A percentile compares a stretch with the other conserved stretches of the same genome.
phyloP scores from a whole-genome alignment of 805 yeast genomes.

The Yarrowia sp. region DNA sequence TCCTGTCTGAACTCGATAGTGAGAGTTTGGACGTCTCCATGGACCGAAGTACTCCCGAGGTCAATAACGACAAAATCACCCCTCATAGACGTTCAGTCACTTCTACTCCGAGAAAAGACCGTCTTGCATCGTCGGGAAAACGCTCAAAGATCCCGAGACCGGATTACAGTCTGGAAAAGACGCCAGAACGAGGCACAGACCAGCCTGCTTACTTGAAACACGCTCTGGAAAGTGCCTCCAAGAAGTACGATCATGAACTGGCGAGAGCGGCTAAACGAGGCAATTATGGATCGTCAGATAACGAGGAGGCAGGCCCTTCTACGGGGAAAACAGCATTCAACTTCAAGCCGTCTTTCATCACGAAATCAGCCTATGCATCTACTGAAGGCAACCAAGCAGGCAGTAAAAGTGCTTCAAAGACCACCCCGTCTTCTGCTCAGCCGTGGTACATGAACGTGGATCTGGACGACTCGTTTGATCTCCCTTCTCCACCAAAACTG shows the following conservation, averaged over 20 bases:
- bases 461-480: conserved; percentile 31
- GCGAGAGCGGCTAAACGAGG: conserved; percentile 30
- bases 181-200: conserved; percentile 4
- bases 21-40: neutral
- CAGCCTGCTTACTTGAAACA: conserved; percentile 37
- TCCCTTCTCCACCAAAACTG: conserved; percentile 33
- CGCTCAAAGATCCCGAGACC: conserved; percentile 10
- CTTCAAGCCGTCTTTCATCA: conserved; percentile 20
- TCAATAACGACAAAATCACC: neutral
- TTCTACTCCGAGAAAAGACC: conserved; percentile 33
- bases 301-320: neutral
- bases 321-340: neutral
- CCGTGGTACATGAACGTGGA: conserved; percentile 34
- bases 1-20: conserved; percentile 13
- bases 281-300: conserved; percentile 10
- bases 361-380: conserved; percentile 33
- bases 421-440: conserved; percentile 14
- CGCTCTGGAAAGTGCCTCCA: conserved; percentile 16
- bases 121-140: conserved; percentile 7
- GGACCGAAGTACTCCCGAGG: neutral
- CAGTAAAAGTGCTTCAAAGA: neutral
- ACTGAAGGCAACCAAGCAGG: neutral
- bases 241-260: conserved; percentile 18
- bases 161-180: conserved; percentile 11
- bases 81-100: conserved; percentile 1